Evolutionary conservation across 306 rosid genomes (phyloP).

Genomic region (Biancaea sappan): DNA sequence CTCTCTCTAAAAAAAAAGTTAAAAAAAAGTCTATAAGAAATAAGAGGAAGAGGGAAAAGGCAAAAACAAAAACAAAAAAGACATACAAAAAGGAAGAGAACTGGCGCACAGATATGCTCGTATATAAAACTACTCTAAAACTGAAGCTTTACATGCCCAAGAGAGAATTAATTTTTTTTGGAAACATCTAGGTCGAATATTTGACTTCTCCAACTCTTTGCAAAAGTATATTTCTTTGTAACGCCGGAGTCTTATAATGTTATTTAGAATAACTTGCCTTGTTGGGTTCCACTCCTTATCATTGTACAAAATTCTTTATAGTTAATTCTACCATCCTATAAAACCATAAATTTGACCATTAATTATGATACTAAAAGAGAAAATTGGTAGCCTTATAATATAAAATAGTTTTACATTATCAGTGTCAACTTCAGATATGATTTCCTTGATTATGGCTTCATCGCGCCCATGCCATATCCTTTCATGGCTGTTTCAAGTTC

Average conservation of each 20-base stretch:
- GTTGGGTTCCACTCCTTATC: constrained; percentile 93
- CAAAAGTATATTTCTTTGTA: constrained; percentile 17
- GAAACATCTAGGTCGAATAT: not conserved
- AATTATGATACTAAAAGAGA: constrained; percentile 12
- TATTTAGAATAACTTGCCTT: constrained; percentile 57
- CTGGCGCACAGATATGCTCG: constrained; percentile 26
- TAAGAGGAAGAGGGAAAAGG: no score
- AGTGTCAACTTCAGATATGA: constrained; percentile 91
- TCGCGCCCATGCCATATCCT: constrained; percentile 93
- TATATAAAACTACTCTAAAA: constrained; percentile 22
- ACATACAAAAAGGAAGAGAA: constrained; percentile 15
- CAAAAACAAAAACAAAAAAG: not conserved
- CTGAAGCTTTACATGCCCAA: constrained; percentile 40
- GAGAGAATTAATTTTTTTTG: constrained; percentile 3
- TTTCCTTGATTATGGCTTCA: constrained; percentile 80
- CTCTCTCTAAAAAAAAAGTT: no score
- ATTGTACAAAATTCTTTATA: constrained; percentile 79
- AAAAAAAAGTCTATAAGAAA: no score
- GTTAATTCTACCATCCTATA: constrained; percentile 92
- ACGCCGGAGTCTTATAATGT: not conserved
- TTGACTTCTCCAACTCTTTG: not conserved
- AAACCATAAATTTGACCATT: constrained; percentile 8
- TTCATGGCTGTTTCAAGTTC: constrained; percentile 87
- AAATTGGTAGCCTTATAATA: constrained; percentile 6
- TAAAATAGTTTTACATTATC: constrained; percentile 64